These are phyloP conservation scores for Liriodendron chinense DNA, from an alignment of 164 flowering plant genomes.

Conservation along the genomic window DNA sequence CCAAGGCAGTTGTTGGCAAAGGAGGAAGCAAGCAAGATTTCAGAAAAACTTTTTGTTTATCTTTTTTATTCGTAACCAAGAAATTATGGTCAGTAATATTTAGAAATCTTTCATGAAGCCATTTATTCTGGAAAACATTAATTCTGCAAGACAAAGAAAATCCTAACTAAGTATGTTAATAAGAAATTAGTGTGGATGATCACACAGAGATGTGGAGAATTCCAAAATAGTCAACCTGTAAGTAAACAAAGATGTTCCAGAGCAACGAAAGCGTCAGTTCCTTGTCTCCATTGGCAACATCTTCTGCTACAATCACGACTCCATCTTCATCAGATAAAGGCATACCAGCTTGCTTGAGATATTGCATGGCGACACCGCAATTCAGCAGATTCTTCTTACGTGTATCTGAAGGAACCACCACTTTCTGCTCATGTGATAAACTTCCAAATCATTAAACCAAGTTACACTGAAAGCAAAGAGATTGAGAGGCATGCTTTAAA, in stretches of 20 bases:
- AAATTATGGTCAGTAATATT: neutral
- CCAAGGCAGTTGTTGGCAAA: neutral
- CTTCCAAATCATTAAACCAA: constrained; percentile 5
- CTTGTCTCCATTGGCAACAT: constrained; percentile 74
- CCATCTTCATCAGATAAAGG: constrained; percentile 79
- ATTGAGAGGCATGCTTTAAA: neutral
- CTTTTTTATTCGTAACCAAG: too few relatives aligned
- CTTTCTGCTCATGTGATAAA: constrained; percentile 50
- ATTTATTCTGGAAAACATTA: neutral
- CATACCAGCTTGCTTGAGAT: constrained; percentile 66
- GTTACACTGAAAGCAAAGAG: neutral
- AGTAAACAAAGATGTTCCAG: constrained; percentile 88
- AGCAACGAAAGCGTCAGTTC: constrained; percentile 71
- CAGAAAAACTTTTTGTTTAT: neutral
- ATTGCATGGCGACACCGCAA: constrained; percentile 66
- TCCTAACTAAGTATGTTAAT: neutral
- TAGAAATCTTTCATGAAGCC: neutral
- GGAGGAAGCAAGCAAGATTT: neutral
- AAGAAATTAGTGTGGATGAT: neutral
- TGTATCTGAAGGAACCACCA: constrained; percentile 75
- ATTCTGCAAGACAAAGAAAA: neutral
- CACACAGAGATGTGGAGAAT: neutral
- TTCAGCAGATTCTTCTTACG: constrained; percentile 66
- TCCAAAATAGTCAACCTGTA: constrained; percentile 54
- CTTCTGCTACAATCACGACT: constrained; percentile 53